phyloP scores from a whole-genome alignment of 1,284 basidiomycete species.

The Volvariella surrecta region DNA sequence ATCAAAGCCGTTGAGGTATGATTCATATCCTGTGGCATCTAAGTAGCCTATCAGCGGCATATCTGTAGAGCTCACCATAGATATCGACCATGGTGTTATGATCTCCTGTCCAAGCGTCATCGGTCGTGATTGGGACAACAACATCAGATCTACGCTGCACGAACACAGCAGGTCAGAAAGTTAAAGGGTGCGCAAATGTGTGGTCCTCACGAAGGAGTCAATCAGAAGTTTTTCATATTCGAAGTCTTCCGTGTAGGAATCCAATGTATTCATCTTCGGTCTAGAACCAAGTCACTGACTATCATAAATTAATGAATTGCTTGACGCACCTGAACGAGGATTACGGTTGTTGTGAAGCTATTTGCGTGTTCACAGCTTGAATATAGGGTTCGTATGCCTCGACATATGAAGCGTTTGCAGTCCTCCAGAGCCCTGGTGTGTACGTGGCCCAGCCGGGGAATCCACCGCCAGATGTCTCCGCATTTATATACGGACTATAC shows the following conservation, averaged over 20 bases:
- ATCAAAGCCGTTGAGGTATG: slow-evolving; percentile 51
- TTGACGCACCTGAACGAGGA: slow-evolving; percentile 38
- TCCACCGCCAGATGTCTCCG: slow-evolving; percentile 44
- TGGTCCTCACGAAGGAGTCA: slow-evolving; percentile 24
- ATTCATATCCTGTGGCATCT: slow-evolving; percentile 28
- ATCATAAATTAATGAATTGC: slow-evolving; percentile 2
- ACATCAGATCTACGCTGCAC: slow-evolving; percentile 33
- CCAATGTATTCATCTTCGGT: slow-evolving; percentile 44
- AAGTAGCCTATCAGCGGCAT: not conserved
- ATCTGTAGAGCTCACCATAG: slow-evolving; percentile 24
- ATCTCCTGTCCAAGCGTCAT: slow-evolving; percentile 35
- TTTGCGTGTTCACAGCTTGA: slow-evolving; percentile 25
- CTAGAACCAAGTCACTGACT: slow-evolving; percentile 14
- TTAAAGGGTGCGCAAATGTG: not conserved
- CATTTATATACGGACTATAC: slow-evolving; percentile 39
- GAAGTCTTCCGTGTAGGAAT: slow-evolving; percentile 34
- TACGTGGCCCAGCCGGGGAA: slow-evolving; percentile 43
- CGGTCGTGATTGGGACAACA: slow-evolving; percentile 36
- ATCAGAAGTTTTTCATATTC: slow-evolving; percentile 32
- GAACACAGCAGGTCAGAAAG: not conserved
- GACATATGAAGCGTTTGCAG: slow-evolving; percentile 32
- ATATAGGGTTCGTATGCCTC: slow-evolving; percentile 35
- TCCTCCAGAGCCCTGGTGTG: slow-evolving; percentile 36
- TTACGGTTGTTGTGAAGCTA: slow-evolving; percentile 43
- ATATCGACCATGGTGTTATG: slow-evolving; percentile 36